Evolutionary conservation across 495 filamentous ascomycete species (phyloP).

Genomic region (Aspergillus funiculosus): DNA sequence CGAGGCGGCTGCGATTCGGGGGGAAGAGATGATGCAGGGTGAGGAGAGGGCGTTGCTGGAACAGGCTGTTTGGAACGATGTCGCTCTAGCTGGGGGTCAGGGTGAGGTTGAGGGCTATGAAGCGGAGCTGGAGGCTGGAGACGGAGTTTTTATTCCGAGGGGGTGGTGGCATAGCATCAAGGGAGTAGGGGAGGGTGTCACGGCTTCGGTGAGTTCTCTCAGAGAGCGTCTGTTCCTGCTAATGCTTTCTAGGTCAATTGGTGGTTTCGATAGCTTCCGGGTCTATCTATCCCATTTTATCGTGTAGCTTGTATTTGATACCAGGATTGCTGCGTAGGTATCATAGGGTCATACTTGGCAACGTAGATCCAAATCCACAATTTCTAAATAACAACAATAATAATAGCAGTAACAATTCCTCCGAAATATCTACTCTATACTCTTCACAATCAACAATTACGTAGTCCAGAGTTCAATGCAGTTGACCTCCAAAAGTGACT

Average conservation of each 20-base stretch:
- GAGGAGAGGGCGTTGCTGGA: constrained; percentile 60
- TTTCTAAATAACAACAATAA: background rate
- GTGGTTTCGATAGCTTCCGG: constrained; percentile 74
- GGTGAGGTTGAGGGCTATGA: constrained; percentile 44
- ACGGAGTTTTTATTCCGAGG: constrained; percentile 80
- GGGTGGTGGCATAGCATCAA: constrained; percentile 97
- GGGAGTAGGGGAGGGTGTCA: constrained; percentile 59
- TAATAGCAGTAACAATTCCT: background rate
- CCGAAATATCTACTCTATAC: too few relatives aligned
- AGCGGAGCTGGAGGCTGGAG: constrained; percentile 55
- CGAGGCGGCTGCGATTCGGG: constrained; percentile 55
- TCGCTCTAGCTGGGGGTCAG: constrained; percentile 9
- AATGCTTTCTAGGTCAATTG: constrained; percentile 65
- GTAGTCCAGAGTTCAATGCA: background rate
- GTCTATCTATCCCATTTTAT: too few relatives aligned
- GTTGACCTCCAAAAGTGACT: background rate
- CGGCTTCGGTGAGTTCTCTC: constrained; percentile 53
- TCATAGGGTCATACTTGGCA: background rate
- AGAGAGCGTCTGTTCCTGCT: constrained; percentile 20
- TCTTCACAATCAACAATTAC: too few relatives aligned
- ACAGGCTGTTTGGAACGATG: constrained; percentile 60
- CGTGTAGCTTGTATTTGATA: background rate
- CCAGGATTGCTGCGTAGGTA: background rate
- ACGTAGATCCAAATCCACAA: too few relatives aligned
- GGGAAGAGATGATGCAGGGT: constrained; percentile 91